Base-by-base conservation (phyloP, 225 moss, liverwort and hornwort species). In the Neckera pumila region DNA sequence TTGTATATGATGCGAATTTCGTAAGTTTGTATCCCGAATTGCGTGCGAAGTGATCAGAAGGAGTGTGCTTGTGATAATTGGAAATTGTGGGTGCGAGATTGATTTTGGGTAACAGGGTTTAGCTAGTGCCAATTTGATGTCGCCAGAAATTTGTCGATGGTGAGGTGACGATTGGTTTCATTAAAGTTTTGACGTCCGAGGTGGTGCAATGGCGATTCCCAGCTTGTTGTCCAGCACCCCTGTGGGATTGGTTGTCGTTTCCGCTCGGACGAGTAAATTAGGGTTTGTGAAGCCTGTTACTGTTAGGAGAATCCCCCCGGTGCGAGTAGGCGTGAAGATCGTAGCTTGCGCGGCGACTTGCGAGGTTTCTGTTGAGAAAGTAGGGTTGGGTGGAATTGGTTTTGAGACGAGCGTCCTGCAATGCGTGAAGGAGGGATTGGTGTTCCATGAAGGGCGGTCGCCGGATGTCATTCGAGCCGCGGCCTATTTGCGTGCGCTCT, bases 401-500 rank as follows among this genome's bases (percentile, higher is more conserved):
- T 81, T 89, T 17, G 51, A 77, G 66, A 70, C 83, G 19, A 87
- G 79, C 53, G 77, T 57, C 19, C 34, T 92, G 75, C 88, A 86
- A 87, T 90, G 89, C 23, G 85, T 82, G 63, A 74, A 87, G 86
- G 90, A 91, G 51, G 92, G 86, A 17, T 86, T 94, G 85, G 94
- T 90, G 62, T 94, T 93, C 38, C 88, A 89, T 62, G 93, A 94
- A 91, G 94, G 89, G 21, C 90, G 92, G 40, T 75, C 88, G 51
- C 79, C 90, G 5, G 93, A 94, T 75, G 88, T 90, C 47, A 92
- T 94, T 87, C 90, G 93, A 65, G 95, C 91, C 31, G 93, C 88
- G 71, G 93, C 95, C 5, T 95, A 95, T 57, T 90, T 95, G 92
- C 91, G 95, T 36, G 95, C 95, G 57, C 92, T 93, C 17, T 92